Base-by-base conservation (phyloP, 495 filamentous ascomycete species). In the Talaromyces nanjingensis region DNA sequence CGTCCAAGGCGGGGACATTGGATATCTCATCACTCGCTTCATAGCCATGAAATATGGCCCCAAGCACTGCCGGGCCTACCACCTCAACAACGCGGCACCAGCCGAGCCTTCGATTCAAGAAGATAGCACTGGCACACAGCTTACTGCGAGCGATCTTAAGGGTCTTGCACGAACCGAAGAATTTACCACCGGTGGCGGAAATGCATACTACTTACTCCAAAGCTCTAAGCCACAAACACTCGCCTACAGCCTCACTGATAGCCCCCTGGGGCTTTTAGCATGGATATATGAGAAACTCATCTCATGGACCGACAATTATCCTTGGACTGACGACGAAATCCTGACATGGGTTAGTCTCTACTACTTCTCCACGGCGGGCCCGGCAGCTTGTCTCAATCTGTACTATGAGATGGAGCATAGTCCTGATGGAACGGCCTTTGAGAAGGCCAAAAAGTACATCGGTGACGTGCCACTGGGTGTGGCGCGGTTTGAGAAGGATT, bases 281-380 rank as follows among this genome's bases (percentile, higher is more conserved):
- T 90, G 87, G 87, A 84, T 91, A 52, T 83, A 85, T 59, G 88
- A 90, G 69, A 91, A 90, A 66, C 77, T 90, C 29, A 83, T 87
- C 68, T 81, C 85, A 63, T 88, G 88, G 86, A 84, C 83, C 1
- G 87, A 91, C 66, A 69, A 64, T 1, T 89, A 89, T 66, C 78
- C 82, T 7, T 90, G 88, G 88, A 86, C 80, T 1, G 84, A 88
- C 45, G 86, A 89, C 52, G 83, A 90, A 69, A 76, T 88, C 25
- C 73, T 88, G 29, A 88, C 86, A 0, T 89, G 87, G 86, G 74
- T 86, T 0, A 82, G 76, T 22, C 83, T 89, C 59, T 88, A 89
- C 69, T 78, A 73, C 73, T 88, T 89, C 65, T 79, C 77, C 12
- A 75, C 69, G 8, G 81, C 84, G 1, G 85, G 83, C 0, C 84